Conservation (phyloP, 2,329 filamentous ascomycete species). For the Neofusicoccum umdonicola region DNA sequence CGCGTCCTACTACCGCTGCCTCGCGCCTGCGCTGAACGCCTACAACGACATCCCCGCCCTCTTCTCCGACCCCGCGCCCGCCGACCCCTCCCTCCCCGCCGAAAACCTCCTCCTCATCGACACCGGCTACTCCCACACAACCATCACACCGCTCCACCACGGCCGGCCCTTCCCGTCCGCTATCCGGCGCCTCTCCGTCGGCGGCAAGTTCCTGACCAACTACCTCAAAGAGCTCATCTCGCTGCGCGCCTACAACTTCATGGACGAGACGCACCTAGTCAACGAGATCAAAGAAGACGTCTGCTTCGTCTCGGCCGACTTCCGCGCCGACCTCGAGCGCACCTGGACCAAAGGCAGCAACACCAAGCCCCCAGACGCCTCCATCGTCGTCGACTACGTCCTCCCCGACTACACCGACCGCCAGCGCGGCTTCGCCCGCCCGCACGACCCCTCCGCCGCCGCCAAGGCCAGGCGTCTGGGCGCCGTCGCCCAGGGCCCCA, state of each 20-base stretch:
- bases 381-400: slow-evolving; percentile 83
- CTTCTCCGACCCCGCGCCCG: slow-evolving; percentile 58
- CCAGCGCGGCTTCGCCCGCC: slow-evolving; percentile 67
- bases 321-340: slow-evolving; percentile 72
- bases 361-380: slow-evolving; percentile 52
- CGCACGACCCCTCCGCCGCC: slow-evolving; percentile 69
- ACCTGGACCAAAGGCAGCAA: slow-evolving; percentile 70
- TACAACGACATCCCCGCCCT: slow-evolving; percentile 74
- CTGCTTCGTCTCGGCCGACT: slow-evolving; percentile 79
- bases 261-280: slow-evolving; percentile 88
- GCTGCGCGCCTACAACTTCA: slow-evolving; percentile 89
- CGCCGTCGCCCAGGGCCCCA: slow-evolving; percentile 43
- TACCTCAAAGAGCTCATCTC: slow-evolving; percentile 87
- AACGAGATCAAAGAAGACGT: slow-evolving; percentile 93
- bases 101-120: slow-evolving; percentile 89
- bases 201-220: slow-evolving; percentile 91
- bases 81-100: slow-evolving; percentile 51
- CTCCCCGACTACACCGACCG: slow-evolving; percentile 72
- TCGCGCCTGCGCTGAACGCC: slow-evolving; percentile 73
- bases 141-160: slow-evolving; percentile 78
- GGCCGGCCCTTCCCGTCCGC: slow-evolving; percentile 78
- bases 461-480: slow-evolving; percentile 51
- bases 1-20: slow-evolving; percentile 73
- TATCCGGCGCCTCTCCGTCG: slow-evolving; percentile 81
- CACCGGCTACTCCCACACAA: slow-evolving; percentile 90